Conservation (phyloP, 2,329 filamentous ascomycete genomes). For the Sarocladium kiliense region DNA sequence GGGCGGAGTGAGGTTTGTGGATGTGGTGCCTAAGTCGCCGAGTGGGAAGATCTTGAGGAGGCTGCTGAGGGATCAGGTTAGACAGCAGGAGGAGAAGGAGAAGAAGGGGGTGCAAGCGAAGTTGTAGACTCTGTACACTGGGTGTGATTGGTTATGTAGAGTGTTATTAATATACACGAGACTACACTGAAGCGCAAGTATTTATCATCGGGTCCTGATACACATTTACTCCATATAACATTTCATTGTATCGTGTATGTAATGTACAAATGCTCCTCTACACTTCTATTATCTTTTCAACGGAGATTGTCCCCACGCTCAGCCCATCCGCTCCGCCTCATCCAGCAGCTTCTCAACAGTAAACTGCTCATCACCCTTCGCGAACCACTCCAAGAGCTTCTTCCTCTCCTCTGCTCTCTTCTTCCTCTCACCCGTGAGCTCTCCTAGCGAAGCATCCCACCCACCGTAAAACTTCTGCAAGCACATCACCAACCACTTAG, state of each 20-base stretch:
- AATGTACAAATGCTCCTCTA: not conserved
- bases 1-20: conserved; percentile 64
- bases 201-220: no score
- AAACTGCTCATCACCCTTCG: conserved; percentile 70
- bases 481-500: conserved; percentile 86
- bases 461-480: conserved; percentile 89
- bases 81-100: conserved; percentile 25
- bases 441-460: conserved; percentile 41
- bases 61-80: conserved; percentile 41
- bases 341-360: conserved; percentile 80
- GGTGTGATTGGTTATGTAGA: not conserved
- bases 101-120: conserved; percentile 22
- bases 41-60: conserved; percentile 44
- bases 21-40: conserved; percentile 66
- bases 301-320: conserved; percentile 13
- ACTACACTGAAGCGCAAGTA: no score
- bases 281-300: not conserved
- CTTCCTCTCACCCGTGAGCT: conserved; percentile 33
- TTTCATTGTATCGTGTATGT: not conserved
- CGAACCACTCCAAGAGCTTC: conserved; percentile 76
- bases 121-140: conserved; percentile 28
- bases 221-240: no score
- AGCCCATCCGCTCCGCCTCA: conserved; percentile 77
- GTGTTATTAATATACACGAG: no score
- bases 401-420: conserved; percentile 59